phyloP scores from a whole-genome alignment of 106 monocot genomes.

The Allium sativum region DNA sequence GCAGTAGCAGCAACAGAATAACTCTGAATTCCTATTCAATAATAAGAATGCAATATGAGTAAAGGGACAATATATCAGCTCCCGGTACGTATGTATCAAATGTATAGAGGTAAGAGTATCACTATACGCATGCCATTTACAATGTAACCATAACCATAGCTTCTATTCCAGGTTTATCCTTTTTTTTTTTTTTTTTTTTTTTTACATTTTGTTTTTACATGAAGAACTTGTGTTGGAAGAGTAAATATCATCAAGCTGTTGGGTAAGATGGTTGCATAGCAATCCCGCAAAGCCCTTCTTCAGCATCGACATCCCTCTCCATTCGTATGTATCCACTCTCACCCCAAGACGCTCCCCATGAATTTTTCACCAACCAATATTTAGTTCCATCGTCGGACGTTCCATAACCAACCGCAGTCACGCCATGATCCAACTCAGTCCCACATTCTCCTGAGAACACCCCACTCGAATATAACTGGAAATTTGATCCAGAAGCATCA shows the following conservation, averaged over 20 bases:
- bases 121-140: no score
- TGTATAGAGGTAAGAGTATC: no score
- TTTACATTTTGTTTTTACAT: no score
- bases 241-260: neutral
- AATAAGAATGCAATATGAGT: no score
- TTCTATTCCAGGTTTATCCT: no score
- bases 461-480: slow-evolving; percentile 10
- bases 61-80: no score
- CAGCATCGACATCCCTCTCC: slow-evolving; percentile 6
- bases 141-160: no score
- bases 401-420: slow-evolving; percentile 12
- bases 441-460: slow-evolving; percentile 5
- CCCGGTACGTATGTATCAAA: no score
- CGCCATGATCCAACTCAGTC: slow-evolving; percentile 10
- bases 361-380: slow-evolving; percentile 10
- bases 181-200: no score
- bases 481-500: neutral
- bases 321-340: slow-evolving; percentile 11
- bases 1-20: no score
- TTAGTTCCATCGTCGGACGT: neutral
- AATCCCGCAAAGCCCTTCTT: slow-evolving; percentile 3
- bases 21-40: no score
- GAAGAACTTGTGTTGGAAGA: no score
- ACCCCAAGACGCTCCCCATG: slow-evolving; percentile 6
- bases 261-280: slow-evolving; percentile 9